A percentile compares a stretch with the other conserved stretches of the same genome.
phyloP scores from a whole-genome alignment of 2,329 filamentous ascomycete species.

The Clarireedia sp. region DNA sequence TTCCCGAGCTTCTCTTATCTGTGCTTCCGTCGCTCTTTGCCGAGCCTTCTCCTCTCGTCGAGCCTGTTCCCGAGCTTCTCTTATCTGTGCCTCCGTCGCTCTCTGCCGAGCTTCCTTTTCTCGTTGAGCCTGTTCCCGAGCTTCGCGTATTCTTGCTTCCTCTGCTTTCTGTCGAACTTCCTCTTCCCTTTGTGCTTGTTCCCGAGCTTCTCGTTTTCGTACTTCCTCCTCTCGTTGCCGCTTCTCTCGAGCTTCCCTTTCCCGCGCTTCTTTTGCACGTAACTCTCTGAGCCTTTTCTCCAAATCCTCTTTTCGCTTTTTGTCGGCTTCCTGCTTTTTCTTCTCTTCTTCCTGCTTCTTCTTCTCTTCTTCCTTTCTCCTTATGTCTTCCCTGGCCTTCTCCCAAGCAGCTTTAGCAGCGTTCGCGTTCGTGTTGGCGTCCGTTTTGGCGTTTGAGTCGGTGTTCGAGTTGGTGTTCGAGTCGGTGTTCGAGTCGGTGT shows the following conservation, averaged over 20 bases:
- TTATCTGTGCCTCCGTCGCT: not conserved
- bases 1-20: conserved; percentile 5
- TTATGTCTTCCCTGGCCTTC: conserved; percentile 59
- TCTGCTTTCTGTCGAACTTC: conserved; percentile 16
- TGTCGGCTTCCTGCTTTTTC: conserved; percentile 51
- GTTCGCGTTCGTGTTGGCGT: not conserved
- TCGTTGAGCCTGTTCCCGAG: conserved; percentile 8
- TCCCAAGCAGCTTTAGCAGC: conserved; percentile 50
- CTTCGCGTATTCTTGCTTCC: conserved; percentile 1
- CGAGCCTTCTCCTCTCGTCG: conserved; percentile 22
- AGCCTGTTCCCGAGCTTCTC: conserved; percentile 7
- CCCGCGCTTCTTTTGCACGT: conserved; percentile 47
- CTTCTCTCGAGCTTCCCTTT: conserved; percentile 33
- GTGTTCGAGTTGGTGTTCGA: not conserved
- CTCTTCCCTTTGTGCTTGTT: conserved; percentile 18
- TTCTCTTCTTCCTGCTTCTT: conserved; percentile 60
- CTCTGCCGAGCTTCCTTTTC: not conserved
- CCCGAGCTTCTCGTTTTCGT: conserved; percentile 45
- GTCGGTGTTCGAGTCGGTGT: conserved; percentile 5
- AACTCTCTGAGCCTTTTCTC: conserved; percentile 45
- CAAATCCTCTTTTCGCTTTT: conserved; percentile 50
- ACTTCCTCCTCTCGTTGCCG: conserved; percentile 36
- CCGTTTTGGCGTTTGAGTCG: conserved; percentile 2
- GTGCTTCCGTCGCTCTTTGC: not conserved
- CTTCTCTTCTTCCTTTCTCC: conserved; percentile 58